Percentiles rank a stretch among this genome's conserved stretches.
These are phyloP conservation scores for Mallotus japonicus DNA, from an alignment of 441 rosid species.

Conservation along the genomic window DNA sequence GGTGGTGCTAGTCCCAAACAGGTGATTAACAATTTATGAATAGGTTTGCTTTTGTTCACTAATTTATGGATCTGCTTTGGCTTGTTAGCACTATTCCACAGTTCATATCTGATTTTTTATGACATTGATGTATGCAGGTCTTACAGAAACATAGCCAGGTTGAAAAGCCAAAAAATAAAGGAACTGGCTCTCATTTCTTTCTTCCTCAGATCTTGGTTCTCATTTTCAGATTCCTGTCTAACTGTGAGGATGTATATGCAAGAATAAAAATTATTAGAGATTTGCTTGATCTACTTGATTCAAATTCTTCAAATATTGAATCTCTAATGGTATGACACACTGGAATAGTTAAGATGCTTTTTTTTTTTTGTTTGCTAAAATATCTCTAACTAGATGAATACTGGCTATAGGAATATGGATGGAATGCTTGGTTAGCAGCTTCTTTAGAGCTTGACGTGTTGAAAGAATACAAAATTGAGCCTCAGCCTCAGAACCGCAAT, in stretches of 20 bases:
- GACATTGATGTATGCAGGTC: conserved; percentile 50
- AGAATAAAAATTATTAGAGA: conserved; percentile 78
- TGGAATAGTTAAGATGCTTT: conserved; percentile 16
- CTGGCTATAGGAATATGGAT: conserved; percentile 77
- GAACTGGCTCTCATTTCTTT: conserved; percentile 65
- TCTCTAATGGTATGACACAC: conserved; percentile 73
- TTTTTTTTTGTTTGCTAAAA: conserved; percentile 17
- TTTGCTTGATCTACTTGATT: conserved; percentile 86
- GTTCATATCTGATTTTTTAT: neutral
- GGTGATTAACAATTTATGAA: conserved; percentile 44
- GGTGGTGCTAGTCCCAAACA: conserved; percentile 99
- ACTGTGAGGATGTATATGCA: conserved; percentile 58
- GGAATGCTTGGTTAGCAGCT: conserved; percentile 90
- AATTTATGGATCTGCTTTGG: conserved; percentile 16
- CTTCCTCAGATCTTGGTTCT: conserved; percentile 86
- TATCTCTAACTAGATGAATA: conserved; percentile 30
- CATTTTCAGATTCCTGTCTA: conserved; percentile 74
- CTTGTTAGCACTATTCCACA: neutral
- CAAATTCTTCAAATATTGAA: conserved; percentile 90
- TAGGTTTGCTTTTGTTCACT: conserved; percentile 12
- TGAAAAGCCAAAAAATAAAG: conserved; percentile 68
- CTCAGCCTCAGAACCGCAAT: conserved; percentile 41
- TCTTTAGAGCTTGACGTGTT: conserved; percentile 68
- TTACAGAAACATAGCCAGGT: conserved; percentile 75
- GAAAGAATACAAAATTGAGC: conserved; percentile 54